phyloP scores from a whole-genome alignment of 164 flowering plant genomes.

The Sextonia rubra region DNA sequence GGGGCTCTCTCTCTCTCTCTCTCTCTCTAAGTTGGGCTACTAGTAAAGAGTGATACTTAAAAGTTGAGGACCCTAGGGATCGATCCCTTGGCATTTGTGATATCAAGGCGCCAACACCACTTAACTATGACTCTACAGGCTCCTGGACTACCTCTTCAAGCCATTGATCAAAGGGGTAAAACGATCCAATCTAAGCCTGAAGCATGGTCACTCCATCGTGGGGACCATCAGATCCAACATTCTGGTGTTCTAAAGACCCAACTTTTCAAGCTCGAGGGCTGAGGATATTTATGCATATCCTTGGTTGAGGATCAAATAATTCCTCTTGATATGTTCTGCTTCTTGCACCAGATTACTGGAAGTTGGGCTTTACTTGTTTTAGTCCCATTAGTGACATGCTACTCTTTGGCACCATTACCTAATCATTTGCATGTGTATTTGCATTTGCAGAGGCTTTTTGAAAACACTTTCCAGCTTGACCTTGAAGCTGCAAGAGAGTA shows the following conservation, averaged over 20 bases:
- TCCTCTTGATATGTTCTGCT: not conserved
- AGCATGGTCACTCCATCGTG: not conserved
- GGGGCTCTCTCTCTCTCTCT: no score
- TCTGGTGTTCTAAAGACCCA: not conserved
- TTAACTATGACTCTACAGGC: no score
- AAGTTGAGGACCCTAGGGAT: no score
- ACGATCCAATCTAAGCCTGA: not conserved
- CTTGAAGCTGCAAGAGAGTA: conserved; percentile 90
- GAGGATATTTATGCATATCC: not conserved
- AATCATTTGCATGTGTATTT: conserved; percentile 1
- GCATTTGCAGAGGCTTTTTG: conserved; percentile 77
- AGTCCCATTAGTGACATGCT: not conserved
- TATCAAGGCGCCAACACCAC: no score
- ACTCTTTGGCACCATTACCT: not conserved
- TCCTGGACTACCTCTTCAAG: not conserved
- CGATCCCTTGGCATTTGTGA: no score
- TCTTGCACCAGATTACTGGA: not conserved
- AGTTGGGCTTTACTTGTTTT: no score
- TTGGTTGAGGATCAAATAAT: not conserved
- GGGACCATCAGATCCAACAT: not conserved
- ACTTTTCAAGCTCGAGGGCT: not conserved
- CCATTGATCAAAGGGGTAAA: not conserved
- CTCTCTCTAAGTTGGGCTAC: no score
- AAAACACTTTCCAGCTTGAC: conserved; percentile 84
- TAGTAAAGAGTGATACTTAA: no score